Percentiles rank a stretch among this genome's conserved stretches.
Evolutionary conservation across 2,329 filamentous ascomycete genomes (phyloP).

Genomic region (Fusarium tanahbumbuense): DNA sequence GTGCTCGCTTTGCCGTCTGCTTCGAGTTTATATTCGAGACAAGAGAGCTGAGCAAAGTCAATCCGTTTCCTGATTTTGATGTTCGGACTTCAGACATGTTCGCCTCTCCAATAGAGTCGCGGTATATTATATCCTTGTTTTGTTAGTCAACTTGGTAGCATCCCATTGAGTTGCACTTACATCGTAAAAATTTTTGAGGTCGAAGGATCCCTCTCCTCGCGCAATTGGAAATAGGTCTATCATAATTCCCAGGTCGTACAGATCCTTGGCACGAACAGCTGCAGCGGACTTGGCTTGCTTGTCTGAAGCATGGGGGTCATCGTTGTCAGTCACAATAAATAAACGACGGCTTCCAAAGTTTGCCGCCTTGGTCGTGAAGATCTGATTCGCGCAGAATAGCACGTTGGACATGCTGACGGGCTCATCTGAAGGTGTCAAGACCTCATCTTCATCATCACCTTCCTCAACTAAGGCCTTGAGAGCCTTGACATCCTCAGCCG

Average conservation of each 20-base stretch:
- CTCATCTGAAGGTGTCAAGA: constrained; percentile 77
- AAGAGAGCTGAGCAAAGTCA: constrained; percentile 82
- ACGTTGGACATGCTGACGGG: constrained; percentile 86
- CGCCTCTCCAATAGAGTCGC: constrained; percentile 77
- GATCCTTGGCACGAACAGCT: constrained; percentile 88
- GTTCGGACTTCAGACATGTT: constrained; percentile 64
- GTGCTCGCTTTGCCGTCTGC: constrained; percentile 83
- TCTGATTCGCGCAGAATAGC: constrained; percentile 93
- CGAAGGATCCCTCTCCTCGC: constrained; percentile 75
- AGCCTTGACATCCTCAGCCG: constrained; percentile 85
- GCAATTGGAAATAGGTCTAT: constrained; percentile 96
- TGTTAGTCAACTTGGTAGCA: constrained; percentile 1
- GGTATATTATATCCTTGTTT: constrained; percentile 87
- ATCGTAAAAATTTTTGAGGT: constrained; percentile 90
- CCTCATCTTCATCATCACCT: constrained; percentile 74
- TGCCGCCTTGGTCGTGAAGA: constrained; percentile 93
- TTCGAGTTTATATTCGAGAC: constrained; percentile 92
- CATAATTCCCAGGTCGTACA: constrained; percentile 91
- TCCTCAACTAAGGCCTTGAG: constrained; percentile 82
- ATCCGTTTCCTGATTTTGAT: constrained; percentile 77
- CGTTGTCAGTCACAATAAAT: constrained; percentile 97
- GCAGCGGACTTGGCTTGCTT: constrained; percentile 80
- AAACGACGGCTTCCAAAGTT: constrained; percentile 93
- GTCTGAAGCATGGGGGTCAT: constrained; percentile 80
- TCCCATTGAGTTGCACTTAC: constrained; percentile 59